Base-by-base conservation (phyloP, 257 asterid genomes). In the Lavandula angustifolia region DNA sequence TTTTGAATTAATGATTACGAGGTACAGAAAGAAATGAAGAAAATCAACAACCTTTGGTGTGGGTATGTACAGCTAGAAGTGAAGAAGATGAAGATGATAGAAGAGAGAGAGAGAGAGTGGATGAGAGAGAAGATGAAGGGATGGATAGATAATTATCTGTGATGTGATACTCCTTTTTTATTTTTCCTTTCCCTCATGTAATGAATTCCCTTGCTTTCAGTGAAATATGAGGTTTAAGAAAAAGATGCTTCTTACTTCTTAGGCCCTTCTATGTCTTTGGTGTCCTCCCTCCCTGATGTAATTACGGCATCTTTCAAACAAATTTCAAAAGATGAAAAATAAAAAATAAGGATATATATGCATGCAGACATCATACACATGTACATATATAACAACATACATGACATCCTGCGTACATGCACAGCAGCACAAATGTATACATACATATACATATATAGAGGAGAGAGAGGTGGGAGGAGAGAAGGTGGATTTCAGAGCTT, bases 181-280 rank as follows among this genome's bases (percentile, higher is more conserved):
- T 38, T 31, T 42, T 52, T 43, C 47, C 54, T 47, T 11, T 13
- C 18, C n/a, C 32, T 27, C 42, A 11, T 14, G 58, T 51, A 58
- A 68, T 76, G 57, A 33, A n/a, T 54, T 40, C 54, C 69, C 68
- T 80, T 72, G 82, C 79, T 79, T 76, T 77, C 79, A 76, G 83
- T 66, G 80, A 79, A 78, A 77, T 48, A 69, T 62, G 83, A 72
- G 58, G 60, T 34, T 70, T 71, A 73, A 72, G 79, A 67, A 73
- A 77, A 75, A 75, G 81, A 79, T 77, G 87, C 75, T 73, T 55
- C 48, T 64, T 75, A 53, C 75, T 73, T 55, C 48, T 64, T 75
- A 53, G 78, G 75, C 72, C 60, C 74, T 68, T 74, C 75, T 53
- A 55, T 70, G 27, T 40, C 46, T 40, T 8, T 40, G 46, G 9